Evolutionary conservation across 2,329 filamentous ascomycete genomes (phyloP), one percentile per base, ranked within the genome.

Genomic region (Elsinoe fawcettii): DNA sequence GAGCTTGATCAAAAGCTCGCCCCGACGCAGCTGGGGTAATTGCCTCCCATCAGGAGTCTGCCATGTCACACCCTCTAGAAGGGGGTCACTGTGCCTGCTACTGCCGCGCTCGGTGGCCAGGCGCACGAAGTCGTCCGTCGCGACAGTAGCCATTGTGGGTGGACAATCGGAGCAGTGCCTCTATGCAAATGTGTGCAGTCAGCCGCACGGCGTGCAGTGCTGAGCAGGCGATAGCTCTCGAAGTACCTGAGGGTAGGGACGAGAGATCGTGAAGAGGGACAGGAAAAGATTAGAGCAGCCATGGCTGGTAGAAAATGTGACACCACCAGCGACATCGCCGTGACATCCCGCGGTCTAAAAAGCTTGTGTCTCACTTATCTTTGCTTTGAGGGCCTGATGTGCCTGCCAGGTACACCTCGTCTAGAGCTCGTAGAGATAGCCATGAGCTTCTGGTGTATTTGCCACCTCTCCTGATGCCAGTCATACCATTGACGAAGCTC

Each of bases 351-450:
- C 41, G 22, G 41, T 27, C 41, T 46, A 46, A 46, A 46, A 46
- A 46, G 41, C 41, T 46, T 46, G 41, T 46, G 41, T 46, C 41
- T 46, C 22, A 46, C 41, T n/a, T 46, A 46, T 46, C 22, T 46
- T 25, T 46, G n/a, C 22, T 8, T 20, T 46, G 41, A 25, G 41
- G 41, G 22, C 41, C 41, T 46, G 20, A 25, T 9, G 14, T 27
- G 22, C 9, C 25, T 22, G n/a, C 20, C 41, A 3, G 18, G 8
- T 7, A 8, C n/a, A 8, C 11, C 41, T 27, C n/a, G 12, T 2
- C 22, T 5, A 6, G n/a, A 25, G 20, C 9, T 25, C 12, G 41
- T 12, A 12, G 11, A 12, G 41, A 7, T 46, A 11, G 41, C 11
- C 3, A 9, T 3, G 5, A 37, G 34, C 16, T 23, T 8, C 23